Evolutionary conservation across 768 basidiomycete species (phyloP), one percentile per base, ranked within the genome.

Genomic region (Lactarius sanguifluus): DNA sequence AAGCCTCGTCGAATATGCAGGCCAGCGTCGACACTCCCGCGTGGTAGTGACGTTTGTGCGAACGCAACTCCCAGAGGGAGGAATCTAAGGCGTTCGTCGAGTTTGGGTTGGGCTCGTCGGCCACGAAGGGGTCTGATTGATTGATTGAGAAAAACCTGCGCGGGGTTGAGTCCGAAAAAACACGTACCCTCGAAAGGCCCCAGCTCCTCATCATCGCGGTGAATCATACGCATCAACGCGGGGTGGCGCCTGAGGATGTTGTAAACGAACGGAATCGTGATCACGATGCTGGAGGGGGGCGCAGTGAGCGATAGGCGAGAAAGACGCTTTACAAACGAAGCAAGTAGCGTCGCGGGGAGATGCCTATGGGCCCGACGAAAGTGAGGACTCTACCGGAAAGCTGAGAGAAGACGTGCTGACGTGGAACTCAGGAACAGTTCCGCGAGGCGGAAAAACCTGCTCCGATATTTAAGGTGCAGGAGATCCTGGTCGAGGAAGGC

Each of bases 211-310:
- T 79, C 80, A 3, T 76, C 73, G 20, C 89, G 85, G 75, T 98
- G 97, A 41, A 98, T 92, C 90, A 98, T 91, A 38, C 79, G 79
- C 96, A 98, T 97, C 67, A 95, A 83, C 0, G 88, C 86, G 3
- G 96, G 95, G 76, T 98, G 96, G 10, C 85, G 81, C 75, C 97
- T 97, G 71, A 99, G 84, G 60, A 95, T 81, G 73, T 98, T 98
- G 79, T 98, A 98, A 8, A 89, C 87, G 78, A 98, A 92, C 2
- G 97, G 95, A 52, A 99, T 86, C 72, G 92, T 80, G 82, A 95
- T 90, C 64, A 99, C 82, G 36, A 97, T 87, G 0, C 91, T 96
- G 16, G 95, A 87, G 9, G 97, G 96, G 0, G 96, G 92, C 0
- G 96, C 94, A 36, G 81, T 79, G 13, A 98, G 82, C 9, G 94